A percentile compares a stretch with the other conserved stretches of the same genome.
Conservation (phyloP, 768 basidiomycete species). For the Tricholoma flavovirens region DNA sequence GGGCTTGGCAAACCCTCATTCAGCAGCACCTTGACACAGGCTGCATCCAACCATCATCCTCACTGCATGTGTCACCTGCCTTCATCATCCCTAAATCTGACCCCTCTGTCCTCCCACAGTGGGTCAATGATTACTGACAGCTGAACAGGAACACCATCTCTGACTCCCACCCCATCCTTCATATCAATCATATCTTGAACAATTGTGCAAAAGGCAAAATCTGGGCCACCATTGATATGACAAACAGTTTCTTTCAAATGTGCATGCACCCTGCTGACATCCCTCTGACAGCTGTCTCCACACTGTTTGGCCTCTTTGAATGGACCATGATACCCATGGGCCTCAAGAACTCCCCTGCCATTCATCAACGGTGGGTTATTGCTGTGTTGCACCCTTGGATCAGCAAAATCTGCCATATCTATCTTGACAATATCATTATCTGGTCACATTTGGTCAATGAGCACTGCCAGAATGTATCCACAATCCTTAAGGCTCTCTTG, state of each 20-base stretch:
- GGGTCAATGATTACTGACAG: constrained; percentile 30
- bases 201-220: too few species aligned
- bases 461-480: constrained; percentile 20
- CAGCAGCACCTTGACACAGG: too few species aligned
- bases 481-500: constrained; percentile 19
- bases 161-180: constrained; percentile 26
- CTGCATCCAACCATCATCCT: too few species aligned
- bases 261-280: constrained; percentile 21
- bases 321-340: constrained; percentile 21
- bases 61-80: too few species aligned
- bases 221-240: too few species aligned
- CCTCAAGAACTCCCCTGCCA: constrained; percentile 18
- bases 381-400: constrained; percentile 22
- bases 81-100: constrained; percentile 32
- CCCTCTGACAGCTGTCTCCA: too few species aligned
- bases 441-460: constrained; percentile 32
- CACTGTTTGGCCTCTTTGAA: constrained; percentile 31
- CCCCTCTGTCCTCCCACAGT: constrained; percentile 20
- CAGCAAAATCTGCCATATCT: constrained; percentile 39
- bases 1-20: too few species aligned
- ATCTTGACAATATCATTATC: too few species aligned
- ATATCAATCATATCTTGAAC: too few species aligned
- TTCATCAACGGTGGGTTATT: constrained; percentile 23
- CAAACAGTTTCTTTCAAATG: constrained; percentile 33
- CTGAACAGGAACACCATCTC: constrained; percentile 27